Evolutionary conservation across 805 yeast genomes (phyloP), one percentile per base, ranked within the genome.

Genomic region (Saccharomycopsis selenospora): DNA sequence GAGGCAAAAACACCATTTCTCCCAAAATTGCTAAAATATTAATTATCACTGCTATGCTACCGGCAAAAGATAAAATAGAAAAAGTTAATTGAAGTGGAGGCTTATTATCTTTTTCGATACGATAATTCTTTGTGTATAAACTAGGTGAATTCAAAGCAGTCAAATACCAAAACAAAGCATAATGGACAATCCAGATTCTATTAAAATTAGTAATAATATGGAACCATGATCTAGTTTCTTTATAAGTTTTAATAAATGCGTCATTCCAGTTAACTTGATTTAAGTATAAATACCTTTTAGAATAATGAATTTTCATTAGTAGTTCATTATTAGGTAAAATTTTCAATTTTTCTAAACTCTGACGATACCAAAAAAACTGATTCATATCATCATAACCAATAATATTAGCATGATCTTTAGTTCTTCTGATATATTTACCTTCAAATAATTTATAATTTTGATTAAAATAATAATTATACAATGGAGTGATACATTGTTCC

Each of bases 381-480:
- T 88, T 88, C 62, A 88, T 80, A 62, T 88, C 96, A 66, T 88
- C 96, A 62, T 88, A 88, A 0, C 96, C 96, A 50, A 88, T 80
- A 3, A 77, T 76, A 24, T 75, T 66, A 13, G 77, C 71, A 59
- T 88, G 91, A 59, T 84, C 91, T 48, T 70, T 75, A 52, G 78
- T 82, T 8, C 69, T 66, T 17, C 70, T 69, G 25, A 71, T 64
- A 60, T 69, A 72, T 20, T 62, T 63, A 0, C 74, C 80, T 17
- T 68, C 72, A 3, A 65, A 61, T 2, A 62, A 55, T 30, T 67
- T 71, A 56, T 73, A 82, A 2, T 75, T 66, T 58, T 79, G 84
- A 49, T 73, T 75, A 8, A 79, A 64, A 56, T 79, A 77, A 53
- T 66, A 79, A n/a, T 69, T 61, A 59, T 84, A 88, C 8, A 88